Conservation (phyloP, 768 basidiomycete genomes). For the Suillus luteus region DNA sequence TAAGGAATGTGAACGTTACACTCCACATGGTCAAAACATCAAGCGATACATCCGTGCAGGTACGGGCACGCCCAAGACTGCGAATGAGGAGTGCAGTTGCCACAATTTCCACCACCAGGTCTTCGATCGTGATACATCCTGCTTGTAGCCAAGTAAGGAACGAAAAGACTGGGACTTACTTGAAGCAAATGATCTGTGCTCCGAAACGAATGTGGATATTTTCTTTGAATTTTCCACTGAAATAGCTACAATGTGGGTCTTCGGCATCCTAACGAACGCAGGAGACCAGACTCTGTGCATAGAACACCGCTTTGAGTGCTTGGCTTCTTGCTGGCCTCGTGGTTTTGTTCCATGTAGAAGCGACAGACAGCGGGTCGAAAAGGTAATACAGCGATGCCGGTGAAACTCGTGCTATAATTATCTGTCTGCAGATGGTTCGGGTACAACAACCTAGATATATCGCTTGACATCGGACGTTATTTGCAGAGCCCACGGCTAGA, state of each 20-base stretch:
- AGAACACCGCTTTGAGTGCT: background rate
- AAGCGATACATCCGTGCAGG: background rate
- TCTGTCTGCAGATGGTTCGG: background rate
- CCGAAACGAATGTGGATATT: background rate
- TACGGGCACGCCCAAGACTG: background rate
- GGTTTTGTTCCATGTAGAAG: background rate
- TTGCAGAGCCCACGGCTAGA: background rate
- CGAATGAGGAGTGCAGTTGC: no score
- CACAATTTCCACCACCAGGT: background rate
- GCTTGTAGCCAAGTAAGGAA: background rate
- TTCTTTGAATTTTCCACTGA: background rate
- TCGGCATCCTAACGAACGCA: background rate
- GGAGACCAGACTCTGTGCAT: background rate
- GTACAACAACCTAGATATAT: background rate
- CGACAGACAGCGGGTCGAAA: background rate
- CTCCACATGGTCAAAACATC: background rate
- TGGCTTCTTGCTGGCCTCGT: no score
- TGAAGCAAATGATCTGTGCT: background rate
- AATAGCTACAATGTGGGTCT: background rate
- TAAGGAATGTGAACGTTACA: background rate
- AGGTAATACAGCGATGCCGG: background rate
- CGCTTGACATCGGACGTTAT: conserved; percentile 4
- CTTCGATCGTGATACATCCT: background rate
- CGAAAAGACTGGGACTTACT: background rate
- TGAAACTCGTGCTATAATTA: background rate